Evolutionary conservation across 768 basidiomycete species (phyloP).

Genomic region (Coprinopsis sp.): DNA sequence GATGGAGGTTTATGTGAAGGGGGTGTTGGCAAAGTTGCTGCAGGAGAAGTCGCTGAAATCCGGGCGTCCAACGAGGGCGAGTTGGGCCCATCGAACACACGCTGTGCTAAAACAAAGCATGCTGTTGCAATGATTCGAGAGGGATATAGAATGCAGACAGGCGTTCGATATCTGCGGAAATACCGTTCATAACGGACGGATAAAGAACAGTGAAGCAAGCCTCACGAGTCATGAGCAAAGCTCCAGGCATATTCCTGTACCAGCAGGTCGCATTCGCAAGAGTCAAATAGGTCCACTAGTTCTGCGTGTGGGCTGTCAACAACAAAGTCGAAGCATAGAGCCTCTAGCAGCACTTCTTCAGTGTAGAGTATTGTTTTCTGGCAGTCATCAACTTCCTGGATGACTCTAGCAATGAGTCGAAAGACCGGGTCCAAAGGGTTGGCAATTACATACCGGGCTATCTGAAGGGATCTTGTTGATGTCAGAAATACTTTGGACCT

Average conservation of each 20-base stretch:
- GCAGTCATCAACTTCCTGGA: constrained; percentile 71
- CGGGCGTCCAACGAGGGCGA: constrained; percentile 71
- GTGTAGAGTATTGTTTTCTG: constrained; percentile 64
- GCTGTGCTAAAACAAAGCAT: constrained; percentile 74
- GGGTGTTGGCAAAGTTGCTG: constrained; percentile 75
- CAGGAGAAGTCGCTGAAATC: constrained; percentile 65
- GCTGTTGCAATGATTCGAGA: constrained; percentile 71
- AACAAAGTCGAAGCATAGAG: constrained; percentile 82
- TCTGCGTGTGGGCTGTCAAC: constrained; percentile 74
- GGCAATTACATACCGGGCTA: constrained; percentile 48
- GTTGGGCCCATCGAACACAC: constrained; percentile 66
- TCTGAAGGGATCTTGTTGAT: constrained; percentile 54
- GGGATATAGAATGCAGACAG: constrained; percentile 66
- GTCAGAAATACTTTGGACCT: constrained; percentile 50
- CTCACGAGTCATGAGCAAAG: constrained; percentile 82
- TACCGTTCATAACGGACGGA: constrained; percentile 10
- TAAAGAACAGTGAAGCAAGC: constrained; percentile 15
- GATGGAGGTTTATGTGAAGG: constrained; percentile 72
- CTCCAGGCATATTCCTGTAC: constrained; percentile 82
- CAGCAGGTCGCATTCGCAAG: constrained; percentile 39
- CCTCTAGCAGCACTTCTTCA: constrained; percentile 77
- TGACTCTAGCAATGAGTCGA: neutral
- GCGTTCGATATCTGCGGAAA: constrained; percentile 64
- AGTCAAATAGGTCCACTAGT: constrained; percentile 68
- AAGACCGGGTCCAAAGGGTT: neutral